Conservation (phyloP, 2,329 filamentous ascomycete species). For the Metarhizium brunneum region DNA sequence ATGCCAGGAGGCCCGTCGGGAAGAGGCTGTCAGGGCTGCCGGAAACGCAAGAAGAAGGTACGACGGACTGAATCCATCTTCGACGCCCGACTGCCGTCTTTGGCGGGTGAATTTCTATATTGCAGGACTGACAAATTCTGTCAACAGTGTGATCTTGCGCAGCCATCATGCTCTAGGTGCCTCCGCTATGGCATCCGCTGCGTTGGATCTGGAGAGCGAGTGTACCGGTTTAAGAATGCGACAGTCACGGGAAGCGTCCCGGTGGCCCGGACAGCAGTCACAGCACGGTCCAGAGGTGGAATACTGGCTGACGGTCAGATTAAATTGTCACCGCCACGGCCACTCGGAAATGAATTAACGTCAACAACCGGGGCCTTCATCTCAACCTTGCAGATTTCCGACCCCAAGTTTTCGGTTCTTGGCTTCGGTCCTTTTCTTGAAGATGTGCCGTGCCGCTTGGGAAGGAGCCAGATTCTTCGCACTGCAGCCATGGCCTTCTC, state of each 20-base stretch:
- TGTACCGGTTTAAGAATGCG: slow-evolving; percentile 5
- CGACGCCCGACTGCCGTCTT: not conserved
- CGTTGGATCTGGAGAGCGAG: slow-evolving; percentile 3
- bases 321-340: not conserved
- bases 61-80: not conserved
- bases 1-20: slow-evolving; percentile 1
- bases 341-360: slow-evolving; percentile 2
- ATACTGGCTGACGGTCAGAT: not conserved
- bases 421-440: slow-evolving; percentile 37
- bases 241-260: slow-evolving; percentile 1
- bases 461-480: slow-evolving; percentile 35
- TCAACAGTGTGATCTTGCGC: slow-evolving; percentile 4
- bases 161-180: slow-evolving; percentile 6
- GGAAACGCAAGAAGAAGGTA: slow-evolving; percentile 7
- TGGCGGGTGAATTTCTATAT: not conserved
- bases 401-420: slow-evolving; percentile 36
- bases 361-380: slow-evolving; percentile 12
- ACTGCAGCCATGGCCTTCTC: slow-evolving; percentile 22
- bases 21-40: slow-evolving; percentile 6
- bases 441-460: slow-evolving; percentile 35
- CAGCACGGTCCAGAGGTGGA: not conserved
- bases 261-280: not conserved
- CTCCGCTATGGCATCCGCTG: slow-evolving; percentile 2
- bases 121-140: not conserved
- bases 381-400: slow-evolving; percentile 25